Conservation (phyloP, 345 rosid genomes). For the Geranium rotundifolium region DNA sequence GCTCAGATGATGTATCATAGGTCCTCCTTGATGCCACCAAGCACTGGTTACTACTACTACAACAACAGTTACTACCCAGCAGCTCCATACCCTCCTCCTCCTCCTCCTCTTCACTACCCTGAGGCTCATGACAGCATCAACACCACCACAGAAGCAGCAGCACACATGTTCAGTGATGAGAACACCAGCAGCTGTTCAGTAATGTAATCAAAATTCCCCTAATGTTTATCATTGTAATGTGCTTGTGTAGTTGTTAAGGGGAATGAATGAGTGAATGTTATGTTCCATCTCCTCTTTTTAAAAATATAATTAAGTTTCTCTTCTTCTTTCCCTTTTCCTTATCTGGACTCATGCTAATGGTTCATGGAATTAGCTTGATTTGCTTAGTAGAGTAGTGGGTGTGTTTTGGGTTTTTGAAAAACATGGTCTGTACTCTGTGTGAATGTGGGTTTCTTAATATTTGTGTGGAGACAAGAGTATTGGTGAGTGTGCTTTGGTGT, state of each 20-base stretch:
- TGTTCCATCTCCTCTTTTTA: no score
- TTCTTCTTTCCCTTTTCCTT: no score
- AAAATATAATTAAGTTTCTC: no score
- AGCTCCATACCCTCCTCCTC: constrained; percentile 12
- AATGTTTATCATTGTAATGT: no score
- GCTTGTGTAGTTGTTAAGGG: neutral
- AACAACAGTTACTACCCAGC: constrained; percentile 20
- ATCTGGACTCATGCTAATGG: no score
- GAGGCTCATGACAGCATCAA: constrained; percentile 20
- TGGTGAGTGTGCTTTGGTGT: neutral
- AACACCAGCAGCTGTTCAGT: constrained; percentile 39
- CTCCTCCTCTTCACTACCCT: constrained; percentile 13
- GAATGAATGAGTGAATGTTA: neutral
- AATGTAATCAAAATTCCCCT: no score
- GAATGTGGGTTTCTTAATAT: no score
- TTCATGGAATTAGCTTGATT: no score
- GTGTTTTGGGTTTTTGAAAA: no score
- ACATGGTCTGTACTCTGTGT: neutral
- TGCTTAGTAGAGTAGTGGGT: no score
- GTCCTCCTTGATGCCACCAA: constrained; percentile 35
- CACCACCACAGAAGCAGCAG: no score
- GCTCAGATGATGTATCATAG: constrained; percentile 65
- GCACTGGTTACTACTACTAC: constrained; percentile 43
- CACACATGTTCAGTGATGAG: constrained; percentile 39
- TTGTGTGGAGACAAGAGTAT: neutral